These are phyloP conservation scores for Truncatella angustata DNA, from an alignment of 2,329 filamentous ascomycete genomes.

Conservation along the genomic window DNA sequence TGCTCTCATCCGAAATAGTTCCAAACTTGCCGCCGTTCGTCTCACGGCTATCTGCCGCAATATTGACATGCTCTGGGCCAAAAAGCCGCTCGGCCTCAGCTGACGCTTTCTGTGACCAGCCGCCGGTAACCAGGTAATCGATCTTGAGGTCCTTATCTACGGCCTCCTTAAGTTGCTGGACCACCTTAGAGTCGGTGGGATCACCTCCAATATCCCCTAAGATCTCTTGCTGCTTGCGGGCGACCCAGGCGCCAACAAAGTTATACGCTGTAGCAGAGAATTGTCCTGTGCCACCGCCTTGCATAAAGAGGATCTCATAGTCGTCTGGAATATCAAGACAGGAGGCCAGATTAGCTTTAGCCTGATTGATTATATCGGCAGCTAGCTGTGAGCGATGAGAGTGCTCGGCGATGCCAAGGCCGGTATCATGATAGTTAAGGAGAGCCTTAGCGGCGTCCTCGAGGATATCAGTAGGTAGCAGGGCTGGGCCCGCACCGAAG, in stretches of 20 bases:
- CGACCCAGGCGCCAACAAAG: slow-evolving; percentile 79
- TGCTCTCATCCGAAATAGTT: slow-evolving; percentile 72
- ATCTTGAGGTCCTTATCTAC: slow-evolving; percentile 71
- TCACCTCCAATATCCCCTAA: slow-evolving; percentile 53
- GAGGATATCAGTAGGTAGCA: slow-evolving; percentile 77
- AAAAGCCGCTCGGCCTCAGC: slow-evolving; percentile 79
- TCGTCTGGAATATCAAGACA: slow-evolving; percentile 81
- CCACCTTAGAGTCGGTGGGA: slow-evolving; percentile 49
- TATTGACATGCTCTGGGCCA: slow-evolving; percentile 76
- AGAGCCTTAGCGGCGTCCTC: slow-evolving; percentile 74
- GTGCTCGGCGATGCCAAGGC: slow-evolving; percentile 85
- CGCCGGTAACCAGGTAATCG: slow-evolving; percentile 88
- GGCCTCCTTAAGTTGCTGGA: slow-evolving; percentile 63
- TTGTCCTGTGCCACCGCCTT: slow-evolving; percentile 80
- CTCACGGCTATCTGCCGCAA: slow-evolving; percentile 67
- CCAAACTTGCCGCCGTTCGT: slow-evolving; percentile 80
- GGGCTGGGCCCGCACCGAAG: slow-evolving; percentile 89
- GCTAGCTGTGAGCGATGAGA: slow-evolving; percentile 83
- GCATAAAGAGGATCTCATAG: slow-evolving; percentile 88
- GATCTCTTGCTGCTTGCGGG: slow-evolving; percentile 61
- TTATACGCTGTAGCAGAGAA: slow-evolving; percentile 86
- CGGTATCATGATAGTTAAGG: slow-evolving; percentile 76
- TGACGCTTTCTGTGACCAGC: slow-evolving; percentile 86
- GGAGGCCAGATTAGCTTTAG: slow-evolving; percentile 69
- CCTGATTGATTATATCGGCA: slow-evolving; percentile 72